phyloP scores from a whole-genome alignment of 805 yeast genomes.

The Saccharomycopsis malanga region DNA sequence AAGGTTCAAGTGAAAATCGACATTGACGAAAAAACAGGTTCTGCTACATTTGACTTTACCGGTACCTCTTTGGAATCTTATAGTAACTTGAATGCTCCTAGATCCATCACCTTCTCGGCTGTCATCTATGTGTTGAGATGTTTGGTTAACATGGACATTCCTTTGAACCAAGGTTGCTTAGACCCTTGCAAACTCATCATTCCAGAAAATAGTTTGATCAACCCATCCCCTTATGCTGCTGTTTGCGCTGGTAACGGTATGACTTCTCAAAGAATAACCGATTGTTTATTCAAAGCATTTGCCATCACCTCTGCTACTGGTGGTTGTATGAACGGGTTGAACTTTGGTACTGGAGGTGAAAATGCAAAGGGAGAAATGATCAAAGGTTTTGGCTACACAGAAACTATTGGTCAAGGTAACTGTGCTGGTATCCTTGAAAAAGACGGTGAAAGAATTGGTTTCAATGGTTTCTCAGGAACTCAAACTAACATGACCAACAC shows the following conservation, averaged over 20 bases:
- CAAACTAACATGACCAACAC: conserved; percentile 51
- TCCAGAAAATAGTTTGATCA: conserved; percentile 31
- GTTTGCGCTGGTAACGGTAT: conserved; percentile 48
- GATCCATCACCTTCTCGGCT: conserved; percentile 45
- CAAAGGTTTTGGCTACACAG: conserved; percentile 47
- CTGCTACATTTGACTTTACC: conserved; percentile 45
- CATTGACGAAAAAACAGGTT: conserved; percentile 30
- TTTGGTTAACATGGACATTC: conserved; percentile 45
- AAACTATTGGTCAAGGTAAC: conserved; percentile 47
- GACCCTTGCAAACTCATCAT: conserved; percentile 36
- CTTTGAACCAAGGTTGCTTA: conserved; percentile 50
- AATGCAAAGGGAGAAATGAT: conserved; percentile 35
- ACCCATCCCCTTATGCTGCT: conserved; percentile 37
- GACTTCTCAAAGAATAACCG: conserved; percentile 50
- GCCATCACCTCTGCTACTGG: conserved; percentile 52
- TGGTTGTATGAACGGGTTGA: conserved; percentile 52
- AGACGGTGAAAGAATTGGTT: conserved; percentile 49
- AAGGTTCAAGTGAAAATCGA: conserved; percentile 37
- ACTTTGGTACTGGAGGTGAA: conserved; percentile 45
- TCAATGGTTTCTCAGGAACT: conserved; percentile 43
- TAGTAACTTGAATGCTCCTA: conserved; percentile 49
- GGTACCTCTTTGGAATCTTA: conserved; percentile 47
- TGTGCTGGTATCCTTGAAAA: conserved; percentile 1
- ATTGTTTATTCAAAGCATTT: conserved; percentile 46
- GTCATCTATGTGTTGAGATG: conserved; percentile 48